These are phyloP conservation scores for Effrenium voratum DNA, from an alignment of 73 alveolate genomes.

Conservation along the genomic window DNA sequence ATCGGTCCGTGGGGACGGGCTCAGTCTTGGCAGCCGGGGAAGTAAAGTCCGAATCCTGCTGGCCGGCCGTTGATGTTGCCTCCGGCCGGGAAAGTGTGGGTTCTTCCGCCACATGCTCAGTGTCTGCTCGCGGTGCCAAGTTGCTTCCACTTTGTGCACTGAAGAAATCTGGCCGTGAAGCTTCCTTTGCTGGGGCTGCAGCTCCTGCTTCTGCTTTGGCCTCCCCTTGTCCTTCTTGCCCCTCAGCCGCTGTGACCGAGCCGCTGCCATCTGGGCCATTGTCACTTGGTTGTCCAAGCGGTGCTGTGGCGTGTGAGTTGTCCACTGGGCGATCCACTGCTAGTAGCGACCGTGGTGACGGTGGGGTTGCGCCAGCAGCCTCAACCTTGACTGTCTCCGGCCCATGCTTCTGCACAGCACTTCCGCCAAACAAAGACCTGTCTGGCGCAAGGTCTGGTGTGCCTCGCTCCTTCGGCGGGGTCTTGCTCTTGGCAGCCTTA, in stretches of 20 bases:
- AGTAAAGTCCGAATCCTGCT: not conserved
- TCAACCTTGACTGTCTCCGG: too few species aligned
- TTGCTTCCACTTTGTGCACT: too few species aligned
- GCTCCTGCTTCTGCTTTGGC: not conserved
- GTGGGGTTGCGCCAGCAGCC: not conserved
- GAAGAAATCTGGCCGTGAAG: not conserved
- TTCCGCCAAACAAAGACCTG: not conserved
- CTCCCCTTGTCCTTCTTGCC: not conserved
- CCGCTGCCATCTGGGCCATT: too few species aligned
- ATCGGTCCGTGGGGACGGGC: constrained; percentile 30
- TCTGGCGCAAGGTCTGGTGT: not conserved
- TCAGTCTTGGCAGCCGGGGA: constrained; percentile 49
- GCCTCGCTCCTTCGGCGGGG: constrained; percentile 32
- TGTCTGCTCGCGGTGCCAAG: too few species aligned
- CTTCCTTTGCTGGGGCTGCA: not conserved
- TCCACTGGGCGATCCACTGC: not conserved
- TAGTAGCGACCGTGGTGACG: not conserved
- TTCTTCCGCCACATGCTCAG: too few species aligned
- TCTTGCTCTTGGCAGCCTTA: constrained; percentile 45
- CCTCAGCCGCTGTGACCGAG: too few species aligned
- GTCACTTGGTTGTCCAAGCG: too few species aligned
- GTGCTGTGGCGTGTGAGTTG: not conserved
- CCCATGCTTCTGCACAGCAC: too few species aligned
- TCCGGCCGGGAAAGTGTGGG: too few species aligned
- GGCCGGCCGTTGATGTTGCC: too few species aligned